Percentiles rank a stretch among this genome's conserved stretches.
phyloP scores from a whole-genome alignment of 257 asterid genomes.

The Solanum virginianum region DNA sequence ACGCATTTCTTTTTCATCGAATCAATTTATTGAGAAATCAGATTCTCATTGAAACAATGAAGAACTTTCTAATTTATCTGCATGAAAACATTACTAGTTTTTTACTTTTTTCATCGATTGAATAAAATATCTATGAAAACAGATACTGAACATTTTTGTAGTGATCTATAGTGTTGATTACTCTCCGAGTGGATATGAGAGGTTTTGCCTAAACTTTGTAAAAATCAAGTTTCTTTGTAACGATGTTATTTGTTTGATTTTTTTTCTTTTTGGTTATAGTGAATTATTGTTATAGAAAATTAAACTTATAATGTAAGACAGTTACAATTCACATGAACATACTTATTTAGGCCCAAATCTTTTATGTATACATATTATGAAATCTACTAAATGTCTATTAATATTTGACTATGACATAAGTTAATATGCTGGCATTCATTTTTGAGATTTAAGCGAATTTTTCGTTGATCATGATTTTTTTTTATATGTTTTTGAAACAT shows the following conservation, averaged over 20 bases:
- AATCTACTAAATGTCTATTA: background rate
- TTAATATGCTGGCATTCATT: background rate
- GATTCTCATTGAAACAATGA: no score
- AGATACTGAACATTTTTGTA: no score
- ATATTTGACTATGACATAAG: no score
- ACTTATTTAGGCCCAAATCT: background rate
- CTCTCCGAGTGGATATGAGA: background rate
- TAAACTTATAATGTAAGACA: no score
- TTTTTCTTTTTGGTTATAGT: background rate
- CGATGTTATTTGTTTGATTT: background rate
- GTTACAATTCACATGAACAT: background rate
- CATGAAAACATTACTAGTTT: no score
- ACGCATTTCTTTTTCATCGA: no score
- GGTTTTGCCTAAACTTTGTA: background rate
- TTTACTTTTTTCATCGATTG: no score
- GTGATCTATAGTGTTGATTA: background rate
- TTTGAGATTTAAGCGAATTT: background rate
- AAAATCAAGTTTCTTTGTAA: background rate
- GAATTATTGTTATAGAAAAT: background rate
- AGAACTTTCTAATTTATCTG: no score
- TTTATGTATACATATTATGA: background rate
- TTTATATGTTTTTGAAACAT: background rate
- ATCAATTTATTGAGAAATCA: no score
- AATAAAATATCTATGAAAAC: no score
- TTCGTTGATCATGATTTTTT: background rate